Conservation (phyloP, 2,329 filamentous ascomycete species). For the Hawksworthiomyces lignivorus region DNA sequence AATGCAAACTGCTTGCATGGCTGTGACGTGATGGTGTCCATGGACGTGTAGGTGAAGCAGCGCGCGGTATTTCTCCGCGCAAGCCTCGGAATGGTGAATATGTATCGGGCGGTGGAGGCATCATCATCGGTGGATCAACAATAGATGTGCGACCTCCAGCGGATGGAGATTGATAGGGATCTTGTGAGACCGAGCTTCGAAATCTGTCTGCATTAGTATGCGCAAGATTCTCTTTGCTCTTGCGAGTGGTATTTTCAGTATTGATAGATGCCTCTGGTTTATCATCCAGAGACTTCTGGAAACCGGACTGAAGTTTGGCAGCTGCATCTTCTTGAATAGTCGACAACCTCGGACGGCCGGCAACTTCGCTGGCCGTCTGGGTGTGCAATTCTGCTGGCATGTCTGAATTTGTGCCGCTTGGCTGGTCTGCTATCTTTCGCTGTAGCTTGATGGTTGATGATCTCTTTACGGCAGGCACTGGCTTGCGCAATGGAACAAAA, state of each 20-base stretch:
- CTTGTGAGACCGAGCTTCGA: conserved; percentile 4
- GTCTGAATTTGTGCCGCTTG: conserved; percentile 19
- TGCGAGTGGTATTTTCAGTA: not conserved
- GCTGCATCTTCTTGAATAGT: conserved; percentile 45
- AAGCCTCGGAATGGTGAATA: conserved; percentile 40
- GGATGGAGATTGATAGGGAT: conserved; percentile 9
- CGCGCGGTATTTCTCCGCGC: conserved; percentile 36
- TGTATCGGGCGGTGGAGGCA: conserved; percentile 44
- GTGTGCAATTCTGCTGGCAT: conserved; percentile 21
- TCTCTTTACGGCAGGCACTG: conserved; percentile 11
- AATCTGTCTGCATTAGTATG: conserved; percentile 10
- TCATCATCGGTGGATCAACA: conserved; percentile 50
- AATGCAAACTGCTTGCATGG: not conserved
- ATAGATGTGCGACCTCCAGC: conserved; percentile 29
- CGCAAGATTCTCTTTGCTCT: not conserved
- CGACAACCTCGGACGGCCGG: conserved; percentile 30
- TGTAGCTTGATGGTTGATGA: conserved; percentile 44
- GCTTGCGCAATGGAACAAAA: not conserved
- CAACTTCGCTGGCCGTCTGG: not conserved
- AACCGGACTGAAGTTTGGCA: conserved; percentile 29
- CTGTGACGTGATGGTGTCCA: conserved; percentile 46
- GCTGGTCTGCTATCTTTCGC: conserved; percentile 29
- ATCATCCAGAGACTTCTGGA: conserved; percentile 23
- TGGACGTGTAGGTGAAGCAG: conserved; percentile 45
- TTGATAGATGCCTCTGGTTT: not conserved